Conservation (phyloP, 441 rosid species). For the Aquilaria agallochum region DNA sequence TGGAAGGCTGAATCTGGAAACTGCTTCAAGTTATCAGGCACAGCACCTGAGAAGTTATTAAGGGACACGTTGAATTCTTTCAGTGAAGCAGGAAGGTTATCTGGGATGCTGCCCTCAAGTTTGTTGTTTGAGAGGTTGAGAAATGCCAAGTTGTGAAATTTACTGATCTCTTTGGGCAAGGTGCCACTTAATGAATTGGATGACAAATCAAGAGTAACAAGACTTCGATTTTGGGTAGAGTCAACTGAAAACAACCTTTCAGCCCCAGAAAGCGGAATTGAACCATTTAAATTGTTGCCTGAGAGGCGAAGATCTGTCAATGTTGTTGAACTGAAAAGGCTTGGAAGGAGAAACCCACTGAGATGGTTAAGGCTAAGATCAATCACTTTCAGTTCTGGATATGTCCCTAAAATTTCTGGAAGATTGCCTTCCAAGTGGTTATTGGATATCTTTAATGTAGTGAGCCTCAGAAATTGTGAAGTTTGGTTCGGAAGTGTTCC, state of each 20-base stretch:
- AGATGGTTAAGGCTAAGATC: constrained; percentile 60
- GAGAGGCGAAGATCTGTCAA: constrained; percentile 51
- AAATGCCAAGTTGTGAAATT: constrained; percentile 33
- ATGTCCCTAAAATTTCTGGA: constrained; percentile 45
- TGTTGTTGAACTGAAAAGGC: constrained; percentile 43
- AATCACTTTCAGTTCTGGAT: constrained; percentile 47
- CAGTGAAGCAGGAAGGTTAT: constrained; percentile 42
- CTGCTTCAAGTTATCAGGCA: constrained; percentile 43
- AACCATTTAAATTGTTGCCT: constrained; percentile 52
- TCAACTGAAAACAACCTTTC: constrained; percentile 18
- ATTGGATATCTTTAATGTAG: constrained; percentile 41
- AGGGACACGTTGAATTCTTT: constrained; percentile 43
- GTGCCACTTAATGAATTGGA: constrained; percentile 48
- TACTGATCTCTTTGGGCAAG: constrained; percentile 33
- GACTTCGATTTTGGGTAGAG: constrained; percentile 35
- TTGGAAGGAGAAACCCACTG: constrained; percentile 36
- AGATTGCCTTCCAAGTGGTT: constrained; percentile 52
- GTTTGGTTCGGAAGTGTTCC: constrained; percentile 53
- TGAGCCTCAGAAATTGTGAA: constrained; percentile 56
- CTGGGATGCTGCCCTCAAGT: constrained; percentile 57
- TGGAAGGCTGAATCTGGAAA: constrained; percentile 70
- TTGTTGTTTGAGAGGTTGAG: constrained; percentile 51
- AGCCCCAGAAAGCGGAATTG: constrained; percentile 45
- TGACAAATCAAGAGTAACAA: constrained; percentile 47
- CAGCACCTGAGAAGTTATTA: constrained; percentile 59